phyloP scores from a whole-genome alignment of 208 protist genomes.

The Lotmaria passim region DNA sequence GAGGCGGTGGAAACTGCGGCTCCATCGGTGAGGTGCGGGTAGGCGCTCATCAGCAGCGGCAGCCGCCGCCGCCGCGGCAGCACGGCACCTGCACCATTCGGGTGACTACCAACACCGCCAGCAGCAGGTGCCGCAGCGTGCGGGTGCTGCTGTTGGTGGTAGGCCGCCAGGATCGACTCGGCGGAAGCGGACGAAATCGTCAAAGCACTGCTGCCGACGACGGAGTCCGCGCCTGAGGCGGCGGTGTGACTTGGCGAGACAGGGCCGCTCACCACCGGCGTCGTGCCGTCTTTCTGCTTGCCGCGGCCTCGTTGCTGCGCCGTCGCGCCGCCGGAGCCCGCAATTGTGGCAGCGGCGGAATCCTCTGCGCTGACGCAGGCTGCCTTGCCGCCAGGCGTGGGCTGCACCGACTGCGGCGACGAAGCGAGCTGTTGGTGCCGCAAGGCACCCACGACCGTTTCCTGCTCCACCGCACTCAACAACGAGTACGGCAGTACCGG shows the following conservation, averaged over 20 bases:
- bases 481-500: constrained; percentile 30
- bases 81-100: not conserved
- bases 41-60: constrained; percentile 24
- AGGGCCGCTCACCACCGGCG: not conserved
- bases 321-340: no score
- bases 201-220: not conserved
- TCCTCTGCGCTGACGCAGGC: not conserved
- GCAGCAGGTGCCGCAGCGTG: not conserved
- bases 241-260: constrained; percentile 4
- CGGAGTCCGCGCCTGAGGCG: not conserved
- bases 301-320: not conserved
- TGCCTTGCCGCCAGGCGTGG: not conserved
- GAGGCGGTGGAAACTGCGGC: not conserved
- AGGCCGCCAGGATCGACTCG: constrained; percentile 21
- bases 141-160: constrained; percentile 21
- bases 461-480: constrained; percentile 40
- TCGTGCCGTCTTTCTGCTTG: not conserved
- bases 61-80: constrained; percentile 13
- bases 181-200: constrained; percentile 3
- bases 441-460: constrained; percentile 27
- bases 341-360: not conserved
- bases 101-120: not conserved
- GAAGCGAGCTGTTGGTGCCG: constrained; percentile 1
- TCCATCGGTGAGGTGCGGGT: not conserved
- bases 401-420: not conserved